These are phyloP conservation scores for Cyberlindnera meyerae DNA, from an alignment of 805 yeast species.

Conservation along the genomic window DNA sequence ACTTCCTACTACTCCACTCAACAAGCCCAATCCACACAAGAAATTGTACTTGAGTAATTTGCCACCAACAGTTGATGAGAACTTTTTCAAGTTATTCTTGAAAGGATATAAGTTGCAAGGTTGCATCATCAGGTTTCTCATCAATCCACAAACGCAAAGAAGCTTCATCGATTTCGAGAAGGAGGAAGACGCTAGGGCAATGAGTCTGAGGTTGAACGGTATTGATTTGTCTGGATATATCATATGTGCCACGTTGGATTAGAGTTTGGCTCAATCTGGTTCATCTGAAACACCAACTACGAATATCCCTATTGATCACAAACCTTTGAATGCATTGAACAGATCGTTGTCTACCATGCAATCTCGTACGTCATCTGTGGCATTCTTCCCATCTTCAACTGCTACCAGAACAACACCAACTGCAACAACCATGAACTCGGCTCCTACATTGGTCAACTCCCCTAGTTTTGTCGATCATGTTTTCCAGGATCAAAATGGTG, in stretches of 20 bases:
- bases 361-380: not conserved
- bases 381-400: not conserved
- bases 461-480: not conserved
- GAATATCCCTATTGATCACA: no score
- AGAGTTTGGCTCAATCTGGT: no score
- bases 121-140: slow-evolving; percentile 16
- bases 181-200: slow-evolving; percentile 21
- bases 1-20: not conserved
- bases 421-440: no score
- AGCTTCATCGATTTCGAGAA: slow-evolving; percentile 26
- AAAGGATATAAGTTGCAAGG: slow-evolving; percentile 22
- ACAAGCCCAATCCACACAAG: slow-evolving; percentile 4
- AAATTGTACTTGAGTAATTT: slow-evolving; percentile 23
- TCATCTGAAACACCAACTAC: no score
- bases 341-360: no score
- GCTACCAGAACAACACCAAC: no score
- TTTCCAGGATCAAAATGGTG: slow-evolving; percentile 6
- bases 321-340: no score
- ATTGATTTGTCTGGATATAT: slow-evolving; percentile 19
- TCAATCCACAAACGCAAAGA: slow-evolving; percentile 8
- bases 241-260: slow-evolving; percentile 15
- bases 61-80: slow-evolving; percentile 24
- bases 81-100: slow-evolving; percentile 25
- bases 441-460: no score
- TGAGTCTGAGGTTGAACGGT: slow-evolving; percentile 23